Base-by-base conservation (phyloP, 768 basidiomycete species). In the Ramaria sp. region DNA sequence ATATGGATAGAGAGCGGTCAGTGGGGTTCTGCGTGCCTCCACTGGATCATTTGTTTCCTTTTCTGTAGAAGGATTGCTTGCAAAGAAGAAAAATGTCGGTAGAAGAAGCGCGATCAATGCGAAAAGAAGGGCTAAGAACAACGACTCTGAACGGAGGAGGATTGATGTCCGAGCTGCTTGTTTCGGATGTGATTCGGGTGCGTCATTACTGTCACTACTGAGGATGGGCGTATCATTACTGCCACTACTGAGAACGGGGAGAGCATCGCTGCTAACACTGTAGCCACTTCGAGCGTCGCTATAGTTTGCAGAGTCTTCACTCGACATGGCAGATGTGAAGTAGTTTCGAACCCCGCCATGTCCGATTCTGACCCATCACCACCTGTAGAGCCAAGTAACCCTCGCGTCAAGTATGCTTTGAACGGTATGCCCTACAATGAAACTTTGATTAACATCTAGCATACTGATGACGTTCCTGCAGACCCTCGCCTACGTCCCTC, bases 401-500 rank as follows among this genome's bases (percentile, higher is more conserved):
- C 31, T 30, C 48, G 48, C 17, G 17, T 24, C 19, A 49, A 49
- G 27, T 49, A 49, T 30, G 27, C 7, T 10, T n/a, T 33, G 24
- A 33, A 49, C n/a, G 48, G 48, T 49, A 49, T 11, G 9, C 34
- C 13, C 13, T 37, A 37, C 34, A 37, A 10, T 37, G 9, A 10
- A 37, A 1, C 10, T 9, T 10, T n/a, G 45, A 46, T n/a, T 46
- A 46, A 10, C 10, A 46, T n/a, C 10, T 46, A 46, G 19, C 5
- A 27, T 46, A 17, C 10, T 46, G 45, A 11, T 19, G 15, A 19
- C 17, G 7, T 20, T 4, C 22, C 7, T 4, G 22, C 22, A 57
- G 55, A 57, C 48, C 55, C 55, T 11, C 55, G 55, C 37, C 33
- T 50, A 11, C 10, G 37, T 1, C 55, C 55, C 34, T 57, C 55